Percentiles rank a stretch among this genome's conserved stretches.
phyloP scores from a whole-genome alignment of 805 yeast genomes.

The Kregervanrija pseudodelftensis region DNA sequence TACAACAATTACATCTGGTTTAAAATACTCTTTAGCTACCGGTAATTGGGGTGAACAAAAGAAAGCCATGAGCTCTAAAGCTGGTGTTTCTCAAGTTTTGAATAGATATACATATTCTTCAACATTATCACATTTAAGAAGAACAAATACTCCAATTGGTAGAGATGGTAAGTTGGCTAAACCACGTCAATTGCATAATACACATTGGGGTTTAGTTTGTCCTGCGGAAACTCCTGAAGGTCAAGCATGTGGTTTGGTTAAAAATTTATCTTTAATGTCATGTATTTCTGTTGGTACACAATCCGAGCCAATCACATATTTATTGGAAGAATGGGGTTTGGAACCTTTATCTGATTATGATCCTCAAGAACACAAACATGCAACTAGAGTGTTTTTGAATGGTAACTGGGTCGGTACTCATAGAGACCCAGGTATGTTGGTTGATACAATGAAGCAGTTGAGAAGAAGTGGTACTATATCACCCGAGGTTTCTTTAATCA shows the following conservation, averaged over 20 bases:
- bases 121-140: slow-evolving; percentile 95
- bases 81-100: slow-evolving; percentile 98
- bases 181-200: slow-evolving; percentile 97
- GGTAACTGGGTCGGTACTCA: slow-evolving; percentile 99
- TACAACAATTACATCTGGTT: slow-evolving; percentile 93
- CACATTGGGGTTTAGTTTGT: slow-evolving; percentile 99
- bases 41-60: slow-evolving; percentile 99
- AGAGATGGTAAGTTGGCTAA: slow-evolving; percentile 98
- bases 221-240: slow-evolving; percentile 99
- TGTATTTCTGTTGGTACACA: slow-evolving; percentile 97
- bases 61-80: slow-evolving; percentile 97
- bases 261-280: slow-evolving; percentile 92
- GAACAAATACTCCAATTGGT: slow-evolving; percentile 99
- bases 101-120: slow-evolving; percentile 97
- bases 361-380: slow-evolving; percentile 84
- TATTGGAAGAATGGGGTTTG: slow-evolving; percentile 98
- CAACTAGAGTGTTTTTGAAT: slow-evolving; percentile 91
- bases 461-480: slow-evolving; percentile 94
- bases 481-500: slow-evolving; percentile 92
- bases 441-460: slow-evolving; percentile 81
- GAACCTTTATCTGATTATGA: slow-evolving; percentile 95
- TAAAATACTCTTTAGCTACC: slow-evolving; percentile 95
- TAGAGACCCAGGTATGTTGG: slow-evolving; percentile 89
- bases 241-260: slow-evolving; percentile 99
- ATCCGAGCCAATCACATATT: slow-evolving; percentile 88